These are phyloP conservation scores for Pisolithus thermaeus DNA, from an alignment of 1,284 basidiomycete genomes.

Conservation along the genomic window DNA sequence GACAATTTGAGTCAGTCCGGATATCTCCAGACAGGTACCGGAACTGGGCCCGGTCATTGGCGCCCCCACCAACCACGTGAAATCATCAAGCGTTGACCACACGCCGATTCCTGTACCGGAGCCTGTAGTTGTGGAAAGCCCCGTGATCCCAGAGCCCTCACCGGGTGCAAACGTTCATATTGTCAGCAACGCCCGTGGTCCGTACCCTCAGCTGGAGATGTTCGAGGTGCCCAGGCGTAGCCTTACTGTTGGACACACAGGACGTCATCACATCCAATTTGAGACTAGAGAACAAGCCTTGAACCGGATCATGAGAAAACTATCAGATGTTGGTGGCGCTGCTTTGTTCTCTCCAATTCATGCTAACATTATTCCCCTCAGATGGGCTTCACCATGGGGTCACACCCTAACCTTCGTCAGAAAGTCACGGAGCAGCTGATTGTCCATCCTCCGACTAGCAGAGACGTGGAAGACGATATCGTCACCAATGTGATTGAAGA, in stretches of 20 bases:
- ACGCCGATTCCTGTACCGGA: slow-evolving; percentile 8
- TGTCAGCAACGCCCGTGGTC: slow-evolving; percentile 55
- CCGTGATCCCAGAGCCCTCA: slow-evolving; percentile 13
- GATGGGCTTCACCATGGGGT: slow-evolving; percentile 66
- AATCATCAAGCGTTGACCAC: background rate
- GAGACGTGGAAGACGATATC: slow-evolving; percentile 56
- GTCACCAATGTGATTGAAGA: slow-evolving; percentile 62
- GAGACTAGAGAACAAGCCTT: slow-evolving; percentile 35
- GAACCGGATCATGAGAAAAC: slow-evolving; percentile 41
- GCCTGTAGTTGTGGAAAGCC: slow-evolving; percentile 7
- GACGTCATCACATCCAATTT: slow-evolving; percentile 26
- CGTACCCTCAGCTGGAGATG: slow-evolving; percentile 56
- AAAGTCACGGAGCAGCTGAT: slow-evolving; percentile 51
- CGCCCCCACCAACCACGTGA: background rate
- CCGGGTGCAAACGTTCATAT: slow-evolving; percentile 31
- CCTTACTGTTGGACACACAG: slow-evolving; percentile 27
- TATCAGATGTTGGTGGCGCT: slow-evolving; percentile 37
- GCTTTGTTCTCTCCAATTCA: slow-evolving; percentile 8
- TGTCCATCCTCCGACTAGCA: slow-evolving; percentile 33
- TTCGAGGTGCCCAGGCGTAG: slow-evolving; percentile 44
- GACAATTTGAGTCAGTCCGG: slow-evolving; percentile 3
- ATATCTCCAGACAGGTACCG: slow-evolving; percentile 22
- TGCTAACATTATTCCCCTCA: slow-evolving; percentile 24
- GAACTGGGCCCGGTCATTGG: slow-evolving; percentile 10
- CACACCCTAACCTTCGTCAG: slow-evolving; percentile 45